phyloP scores from a whole-genome alignment of 108 stramenopile species.

The Conticribra weissflogii region DNA sequence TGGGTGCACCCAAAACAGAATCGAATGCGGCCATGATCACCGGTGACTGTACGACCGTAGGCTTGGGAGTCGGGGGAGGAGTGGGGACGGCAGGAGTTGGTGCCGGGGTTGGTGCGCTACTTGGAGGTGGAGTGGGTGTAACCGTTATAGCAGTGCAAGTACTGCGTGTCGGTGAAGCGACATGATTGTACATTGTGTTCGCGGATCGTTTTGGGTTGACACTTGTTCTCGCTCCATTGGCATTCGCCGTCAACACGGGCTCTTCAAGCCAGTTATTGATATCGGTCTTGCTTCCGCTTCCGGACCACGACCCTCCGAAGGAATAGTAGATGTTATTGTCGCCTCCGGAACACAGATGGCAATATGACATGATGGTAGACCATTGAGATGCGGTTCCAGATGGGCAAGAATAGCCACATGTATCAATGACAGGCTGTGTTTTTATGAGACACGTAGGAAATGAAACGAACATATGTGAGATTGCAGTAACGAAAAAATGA shows the following conservation, averaged over 20 bases:
- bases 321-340: constrained; percentile 9
- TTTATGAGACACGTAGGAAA: not conserved
- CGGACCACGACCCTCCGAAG: constrained; percentile 13
- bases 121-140: not conserved
- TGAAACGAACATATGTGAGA: not conserved
- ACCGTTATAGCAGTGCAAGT: not conserved
- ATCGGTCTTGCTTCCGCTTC: constrained; percentile 2
- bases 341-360: constrained; percentile 10
- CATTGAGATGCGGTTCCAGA: not conserved
- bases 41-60: not conserved
- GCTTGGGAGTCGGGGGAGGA: not conserved
- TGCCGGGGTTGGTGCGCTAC: too few relatives aligned
- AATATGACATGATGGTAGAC: constrained; percentile 28
- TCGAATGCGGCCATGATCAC: not conserved
- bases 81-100: too few relatives aligned
- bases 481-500: not conserved
- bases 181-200: constrained; percentile 22
- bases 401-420: constrained; percentile 10
- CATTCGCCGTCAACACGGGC: constrained; percentile 7
- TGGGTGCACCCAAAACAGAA: not conserved
- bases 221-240: constrained; percentile 1
- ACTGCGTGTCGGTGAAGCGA: constrained; percentile 5
- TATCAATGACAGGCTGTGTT: constrained; percentile 16
- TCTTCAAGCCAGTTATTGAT: constrained; percentile 21
- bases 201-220: constrained; percentile 5